phyloP scores from a whole-genome alignment of 2,329 filamentous ascomycete species.

The Penicillium sp. region DNA sequence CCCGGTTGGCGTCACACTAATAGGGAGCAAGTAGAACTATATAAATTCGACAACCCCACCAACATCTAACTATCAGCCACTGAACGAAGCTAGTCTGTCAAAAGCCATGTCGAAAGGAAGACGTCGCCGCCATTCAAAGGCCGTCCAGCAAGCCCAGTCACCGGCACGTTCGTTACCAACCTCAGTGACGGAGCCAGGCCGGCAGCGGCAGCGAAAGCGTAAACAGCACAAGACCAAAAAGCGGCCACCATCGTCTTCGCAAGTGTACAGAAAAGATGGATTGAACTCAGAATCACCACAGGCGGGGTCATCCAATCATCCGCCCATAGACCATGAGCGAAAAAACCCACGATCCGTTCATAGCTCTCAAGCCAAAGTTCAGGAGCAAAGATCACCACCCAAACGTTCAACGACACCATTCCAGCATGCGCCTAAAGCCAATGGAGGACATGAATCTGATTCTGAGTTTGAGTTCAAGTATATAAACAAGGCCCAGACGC shows the following conservation, averaged over 20 bases:
- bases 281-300: not conserved
- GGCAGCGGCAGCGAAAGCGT: not conserved
- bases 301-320: not conserved
- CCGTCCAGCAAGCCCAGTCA: not conserved
- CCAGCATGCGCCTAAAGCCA: not conserved
- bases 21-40: not conserved
- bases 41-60: not conserved
- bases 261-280: not conserved
- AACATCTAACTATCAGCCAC: not conserved
- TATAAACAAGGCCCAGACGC: not conserved
- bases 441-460: too few species aligned
- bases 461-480: not conserved
- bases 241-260: not conserved
- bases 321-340: not conserved
- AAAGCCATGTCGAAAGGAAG: not conserved
- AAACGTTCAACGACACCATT: not conserved
- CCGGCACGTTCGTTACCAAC: not conserved
- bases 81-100: not conserved
- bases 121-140: not conserved
- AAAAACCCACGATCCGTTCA: not conserved
- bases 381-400: not conserved
- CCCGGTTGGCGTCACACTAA: not conserved
- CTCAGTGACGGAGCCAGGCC: not conserved
- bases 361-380: not conserved
- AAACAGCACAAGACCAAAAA: not conserved